Evolutionary conservation across 2,329 filamentous ascomycete genomes (phyloP), one percentile per base, ranked within the genome.

Genomic region (Exophiala bonariae): DNA sequence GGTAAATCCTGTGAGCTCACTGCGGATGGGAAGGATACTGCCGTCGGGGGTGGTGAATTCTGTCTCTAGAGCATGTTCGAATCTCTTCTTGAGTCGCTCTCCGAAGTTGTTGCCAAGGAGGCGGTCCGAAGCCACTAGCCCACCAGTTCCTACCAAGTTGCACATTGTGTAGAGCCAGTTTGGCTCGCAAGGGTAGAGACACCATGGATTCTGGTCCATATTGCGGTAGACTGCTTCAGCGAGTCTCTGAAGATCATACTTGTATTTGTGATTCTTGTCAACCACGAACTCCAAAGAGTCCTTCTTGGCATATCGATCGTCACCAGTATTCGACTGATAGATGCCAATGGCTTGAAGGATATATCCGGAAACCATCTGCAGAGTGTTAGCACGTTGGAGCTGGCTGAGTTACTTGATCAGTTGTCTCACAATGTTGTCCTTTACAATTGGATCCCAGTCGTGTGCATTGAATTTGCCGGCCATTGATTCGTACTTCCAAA

Each of bases 121-220:
- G n/a, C 44, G 32, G 20, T 53, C 50, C 9, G 46, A 40, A 11
- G 46, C 17, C 18, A 44, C 17, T 14, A 53, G 41, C 3, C 50
- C 50, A 17, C 46, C 40, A 5, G 46, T 47, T 14, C 46, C 50
- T 8, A 53, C 50, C 2, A 53, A 42, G 22, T 54, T 54, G 44
- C 51, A 54, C 10, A 40, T 30, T 13, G 51, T 50, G 40, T 54
- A 54, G 10, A 51, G 38, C 51, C 51, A 54, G 20, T 54, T 54
- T 2, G 51, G 51, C 41, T 54, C 51, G 32, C 51, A 54, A 9
- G 43, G 39, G 30, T 51, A 54, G 8, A 54, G 44, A 30, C 51
- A 54, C 19, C 47, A 54, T 10, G 47, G 17, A 19, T 23, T 35
- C 22, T 54, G 47, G 39, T 45, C 36, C 47, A 45, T 47, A 30